phyloP scores from a whole-genome alignment of 176 grass and related monocot genomes.

The Eremochloa ophiuroides region DNA sequence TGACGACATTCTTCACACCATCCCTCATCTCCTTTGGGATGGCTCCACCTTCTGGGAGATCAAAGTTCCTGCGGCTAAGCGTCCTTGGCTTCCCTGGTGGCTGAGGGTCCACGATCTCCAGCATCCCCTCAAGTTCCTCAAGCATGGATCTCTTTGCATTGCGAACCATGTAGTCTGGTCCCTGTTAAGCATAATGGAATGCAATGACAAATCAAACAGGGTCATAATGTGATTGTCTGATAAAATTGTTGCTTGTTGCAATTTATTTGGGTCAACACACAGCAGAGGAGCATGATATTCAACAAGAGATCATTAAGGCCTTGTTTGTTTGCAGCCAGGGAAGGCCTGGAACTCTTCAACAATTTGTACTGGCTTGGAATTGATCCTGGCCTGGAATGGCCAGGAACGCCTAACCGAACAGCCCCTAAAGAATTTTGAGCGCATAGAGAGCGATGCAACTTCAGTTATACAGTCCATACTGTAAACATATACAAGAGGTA shows the following conservation, averaged over 20 bases:
- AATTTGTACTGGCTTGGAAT: no score
- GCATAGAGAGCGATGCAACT: not conserved
- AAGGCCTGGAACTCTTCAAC: no score
- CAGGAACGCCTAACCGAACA: no score
- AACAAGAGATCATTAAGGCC: not conserved
- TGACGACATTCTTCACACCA: conserved; percentile 32
- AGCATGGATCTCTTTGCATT: conserved; percentile 76
- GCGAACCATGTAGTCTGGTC: conserved; percentile 68
- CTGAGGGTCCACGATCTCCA: conserved; percentile 64
- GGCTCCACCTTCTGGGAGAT: conserved; percentile 54
- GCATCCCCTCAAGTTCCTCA: conserved; percentile 67
- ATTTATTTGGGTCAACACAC: not conserved
- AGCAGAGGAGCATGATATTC: not conserved
- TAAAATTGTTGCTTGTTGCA: not conserved
- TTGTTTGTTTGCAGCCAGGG: no score
- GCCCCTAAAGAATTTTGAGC: not conserved
- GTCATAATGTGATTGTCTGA: not conserved
- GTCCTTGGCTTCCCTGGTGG: conserved; percentile 32
- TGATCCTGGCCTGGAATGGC: no score
- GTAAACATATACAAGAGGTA: not conserved
- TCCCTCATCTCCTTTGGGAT: conserved; percentile 42
- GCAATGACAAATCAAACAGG: not conserved
- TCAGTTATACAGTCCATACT: not conserved
- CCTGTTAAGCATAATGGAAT: conserved; percentile 21
- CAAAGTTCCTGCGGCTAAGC: conserved; percentile 38